Base-by-base conservation (phyloP, 768 basidiomycete genomes). In the Suillus tomentosus region DNA sequence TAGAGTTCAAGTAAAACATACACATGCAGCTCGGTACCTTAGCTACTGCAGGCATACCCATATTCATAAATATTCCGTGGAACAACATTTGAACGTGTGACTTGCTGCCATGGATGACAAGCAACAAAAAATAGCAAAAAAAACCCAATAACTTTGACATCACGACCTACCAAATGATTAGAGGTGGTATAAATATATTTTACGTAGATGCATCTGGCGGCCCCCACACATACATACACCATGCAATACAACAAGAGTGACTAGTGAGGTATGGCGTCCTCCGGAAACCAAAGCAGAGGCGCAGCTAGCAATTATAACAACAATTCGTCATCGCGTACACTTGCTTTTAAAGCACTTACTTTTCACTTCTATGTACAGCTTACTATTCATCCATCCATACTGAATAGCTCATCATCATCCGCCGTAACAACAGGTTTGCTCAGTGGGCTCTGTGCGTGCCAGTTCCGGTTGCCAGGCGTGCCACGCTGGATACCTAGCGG, bases 371-470 rank as follows among this genome's bases (percentile, higher is more conserved):
- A 40, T 37, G 55, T 15, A 5, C 22, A 39, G 22, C 55, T 39
- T 40, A 24, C 10, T 39, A 53, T 39, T 77, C 71, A 82, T 61
- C 79, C 79, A 66, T 91, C 90, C 86, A 91, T 87, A 69, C 80
- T 80, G 73, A 92, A 92, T 72, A 92, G 74, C 60, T 83, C 90
- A 71, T 89, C 88, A 65, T 89, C 81, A 63, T 81, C 85, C 40
- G 79, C 79, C n/a, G 82, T 85, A 39, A 82, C 76, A 50, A 86
- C 84, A 4, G 88, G 86, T 62, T 84, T 79, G 69, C 86, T 85
- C 63, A 90, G 76, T 60, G 88, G 88, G 71, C 88, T 89, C 59
- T 76, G 69, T 10, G 71, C 58, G 51, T 80, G 75, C 76, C 78
- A 84, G 61, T 72, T 73, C 45, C 80, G 72, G 57, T 50, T 65